These are phyloP conservation scores for Zizania palustris DNA, from an alignment of 202 grass and related monocot genomes.

Conservation along the genomic window DNA sequence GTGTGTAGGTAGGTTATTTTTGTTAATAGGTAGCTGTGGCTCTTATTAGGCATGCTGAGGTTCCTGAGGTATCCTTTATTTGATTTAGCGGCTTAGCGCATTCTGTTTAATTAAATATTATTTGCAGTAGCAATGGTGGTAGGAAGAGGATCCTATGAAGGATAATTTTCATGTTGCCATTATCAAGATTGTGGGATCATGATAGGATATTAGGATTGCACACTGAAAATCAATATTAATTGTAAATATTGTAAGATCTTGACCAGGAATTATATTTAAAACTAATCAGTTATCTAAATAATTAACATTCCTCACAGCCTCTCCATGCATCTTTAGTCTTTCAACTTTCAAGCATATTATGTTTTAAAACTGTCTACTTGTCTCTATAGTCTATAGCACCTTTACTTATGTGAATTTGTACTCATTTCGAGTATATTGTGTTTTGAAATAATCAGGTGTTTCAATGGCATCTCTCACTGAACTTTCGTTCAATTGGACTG, in stretches of 20 bases:
- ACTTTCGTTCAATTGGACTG: slow-evolving; percentile 92
- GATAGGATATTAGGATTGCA: slow-evolving; percentile 17
- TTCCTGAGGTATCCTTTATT: background rate
- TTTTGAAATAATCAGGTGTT: slow-evolving; percentile 60
- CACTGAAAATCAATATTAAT: slow-evolving; percentile 20
- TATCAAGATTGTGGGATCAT: slow-evolving; percentile 18
- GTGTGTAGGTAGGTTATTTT: too few relatives aligned
- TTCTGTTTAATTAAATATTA: background rate
- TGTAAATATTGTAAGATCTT: slow-evolving; percentile 24
- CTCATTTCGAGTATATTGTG: slow-evolving; percentile 21
- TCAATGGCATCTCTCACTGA: slow-evolving; percentile 90
- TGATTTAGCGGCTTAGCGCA: background rate
- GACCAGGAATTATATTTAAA: slow-evolving; percentile 13
- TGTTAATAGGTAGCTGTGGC: too few relatives aligned
- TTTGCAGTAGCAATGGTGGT: slow-evolving; percentile 1
- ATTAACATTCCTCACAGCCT: slow-evolving; percentile 12
- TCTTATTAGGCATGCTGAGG: background rate
- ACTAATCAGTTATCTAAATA: slow-evolving; percentile 7
- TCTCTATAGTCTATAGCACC: background rate
- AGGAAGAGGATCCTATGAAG: slow-evolving; percentile 8
- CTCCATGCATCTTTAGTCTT: background rate
- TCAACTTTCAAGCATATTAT: background rate
- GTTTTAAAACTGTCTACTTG: background rate
- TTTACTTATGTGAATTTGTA: background rate
- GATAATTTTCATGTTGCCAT: slow-evolving; percentile 6